Conservation (phyloP, 2,329 filamentous ascomycete species). For the Knufia petricola region DNA sequence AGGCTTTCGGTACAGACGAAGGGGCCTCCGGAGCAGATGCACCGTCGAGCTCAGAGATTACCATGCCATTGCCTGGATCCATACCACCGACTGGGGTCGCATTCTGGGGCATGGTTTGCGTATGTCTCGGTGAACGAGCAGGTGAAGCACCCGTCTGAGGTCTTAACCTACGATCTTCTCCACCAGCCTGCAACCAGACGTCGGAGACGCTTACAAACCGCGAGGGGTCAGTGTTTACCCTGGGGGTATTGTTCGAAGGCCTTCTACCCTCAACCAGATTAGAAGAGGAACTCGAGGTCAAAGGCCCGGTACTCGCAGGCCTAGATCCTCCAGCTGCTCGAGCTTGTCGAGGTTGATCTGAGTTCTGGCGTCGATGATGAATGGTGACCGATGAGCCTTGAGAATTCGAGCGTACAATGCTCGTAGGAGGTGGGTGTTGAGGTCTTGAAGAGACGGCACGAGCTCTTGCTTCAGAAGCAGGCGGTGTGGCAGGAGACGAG, state of each 20-base stretch:
- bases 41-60: constrained; percentile 10
- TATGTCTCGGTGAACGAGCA: constrained; percentile 1
- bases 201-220: background rate
- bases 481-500: background rate
- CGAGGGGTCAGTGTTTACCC: background rate
- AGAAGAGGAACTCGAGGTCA: background rate
- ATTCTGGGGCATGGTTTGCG: background rate
- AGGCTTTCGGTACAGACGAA: background rate
- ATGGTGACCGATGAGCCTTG: constrained; percentile 6
- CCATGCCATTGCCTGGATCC: background rate
- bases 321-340: background rate
- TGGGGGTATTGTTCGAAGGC: background rate
- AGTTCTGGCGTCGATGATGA: constrained; percentile 4
- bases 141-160: background rate
- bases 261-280: background rate
- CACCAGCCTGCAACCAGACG: constrained; percentile 2
- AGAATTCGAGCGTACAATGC: constrained; percentile 4
- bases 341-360: background rate
- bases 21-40: constrained; percentile 5
- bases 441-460: background rate
- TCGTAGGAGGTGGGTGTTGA: background rate
- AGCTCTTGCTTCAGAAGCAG: background rate
- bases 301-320: background rate
- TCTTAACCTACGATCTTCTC: constrained; percentile 3
- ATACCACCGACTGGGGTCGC: background rate